These are phyloP conservation scores for Raffaelea arxii DNA, from an alignment of 2,329 filamentous ascomycete genomes.

Conservation along the genomic window DNA sequence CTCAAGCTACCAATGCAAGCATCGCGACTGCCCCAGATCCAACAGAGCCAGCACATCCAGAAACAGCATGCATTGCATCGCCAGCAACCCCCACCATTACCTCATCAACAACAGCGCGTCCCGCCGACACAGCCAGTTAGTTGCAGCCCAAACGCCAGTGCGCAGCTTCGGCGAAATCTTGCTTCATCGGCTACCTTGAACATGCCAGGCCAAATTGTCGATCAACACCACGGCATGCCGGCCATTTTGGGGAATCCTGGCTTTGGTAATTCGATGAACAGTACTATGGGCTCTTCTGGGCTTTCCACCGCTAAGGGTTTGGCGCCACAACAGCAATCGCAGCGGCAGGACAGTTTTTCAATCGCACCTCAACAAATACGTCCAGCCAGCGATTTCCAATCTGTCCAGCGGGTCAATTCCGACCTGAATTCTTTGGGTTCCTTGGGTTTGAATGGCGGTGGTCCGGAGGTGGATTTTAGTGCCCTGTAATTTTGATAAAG, in stretches of 20 bases:
- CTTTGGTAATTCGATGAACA: constrained; percentile 14
- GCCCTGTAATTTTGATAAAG: constrained; percentile 25
- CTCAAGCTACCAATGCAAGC: constrained; percentile 7
- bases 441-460: constrained; percentile 25
- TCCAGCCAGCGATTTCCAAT: constrained; percentile 40
- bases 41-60: constrained; percentile 21
- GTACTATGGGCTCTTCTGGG: constrained; percentile 9
- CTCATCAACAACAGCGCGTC: constrained; percentile 12
- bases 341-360: constrained; percentile 29
- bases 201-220: constrained; percentile 3
- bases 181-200: constrained; percentile 7
- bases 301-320: constrained; percentile 16
- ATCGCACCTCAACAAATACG: constrained; percentile 28
- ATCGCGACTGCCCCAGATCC: constrained; percentile 17
- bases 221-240: constrained; percentile 3
- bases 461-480: constrained; percentile 30
- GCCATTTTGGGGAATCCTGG: constrained; percentile 3
- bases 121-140: too few relatives aligned
- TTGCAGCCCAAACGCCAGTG: too few relatives aligned
- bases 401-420: constrained; percentile 34
- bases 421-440: constrained; percentile 26
- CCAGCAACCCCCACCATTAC: constrained; percentile 4
- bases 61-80: neutral
- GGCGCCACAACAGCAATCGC: constrained; percentile 24
- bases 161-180: too few relatives aligned